Evolutionary conservation across 192 early-diverging fungal species (phyloP).

Genomic region (Gryganskiella cystojenkinii): DNA sequence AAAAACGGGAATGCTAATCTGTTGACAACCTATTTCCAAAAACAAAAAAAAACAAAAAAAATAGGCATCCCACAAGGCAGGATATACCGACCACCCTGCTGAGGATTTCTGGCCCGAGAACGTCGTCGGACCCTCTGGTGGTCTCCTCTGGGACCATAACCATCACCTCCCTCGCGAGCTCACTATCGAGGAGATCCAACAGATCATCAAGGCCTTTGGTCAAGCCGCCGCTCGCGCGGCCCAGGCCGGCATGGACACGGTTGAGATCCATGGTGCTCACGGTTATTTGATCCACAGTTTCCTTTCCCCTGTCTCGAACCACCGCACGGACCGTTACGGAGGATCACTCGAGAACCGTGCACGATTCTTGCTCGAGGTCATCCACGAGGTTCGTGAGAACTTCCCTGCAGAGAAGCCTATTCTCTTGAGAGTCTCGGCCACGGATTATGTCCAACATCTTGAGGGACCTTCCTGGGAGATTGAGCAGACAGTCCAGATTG

Average conservation of each 20-base stretch:
- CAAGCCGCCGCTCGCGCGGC: constrained; percentile 74
- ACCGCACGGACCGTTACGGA: constrained; percentile 91
- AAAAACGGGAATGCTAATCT: neutral
- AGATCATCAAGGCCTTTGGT: constrained; percentile 71
- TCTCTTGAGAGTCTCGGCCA: constrained; percentile 80
- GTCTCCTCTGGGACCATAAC: constrained; percentile 51
- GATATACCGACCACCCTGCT: constrained; percentile 20
- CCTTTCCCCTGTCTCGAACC: constrained; percentile 82
- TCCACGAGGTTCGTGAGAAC: constrained; percentile 66
- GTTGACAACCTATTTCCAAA: neutral
- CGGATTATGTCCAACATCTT: constrained; percentile 70
- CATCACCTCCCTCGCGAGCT: constrained; percentile 65
- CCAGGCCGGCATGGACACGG: constrained; percentile 84
- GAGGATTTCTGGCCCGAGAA: constrained; percentile 73
- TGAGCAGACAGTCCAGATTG: constrained; percentile 76
- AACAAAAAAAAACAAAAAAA: too few relatives aligned
- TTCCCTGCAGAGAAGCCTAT: constrained; percentile 75
- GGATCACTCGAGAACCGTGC: constrained; percentile 88
- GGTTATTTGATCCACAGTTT: constrained; percentile 89
- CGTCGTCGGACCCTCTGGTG: constrained; percentile 70
- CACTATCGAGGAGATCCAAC: constrained; percentile 71
- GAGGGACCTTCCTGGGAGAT: constrained; percentile 69
- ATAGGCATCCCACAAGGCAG: constrained; percentile 19
- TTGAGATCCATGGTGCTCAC: constrained; percentile 92
- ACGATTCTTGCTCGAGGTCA: constrained; percentile 62